Base-by-base conservation (phyloP, 192 early-diverging fungal genomes). In the Backusella parvicylindrica region DNA sequence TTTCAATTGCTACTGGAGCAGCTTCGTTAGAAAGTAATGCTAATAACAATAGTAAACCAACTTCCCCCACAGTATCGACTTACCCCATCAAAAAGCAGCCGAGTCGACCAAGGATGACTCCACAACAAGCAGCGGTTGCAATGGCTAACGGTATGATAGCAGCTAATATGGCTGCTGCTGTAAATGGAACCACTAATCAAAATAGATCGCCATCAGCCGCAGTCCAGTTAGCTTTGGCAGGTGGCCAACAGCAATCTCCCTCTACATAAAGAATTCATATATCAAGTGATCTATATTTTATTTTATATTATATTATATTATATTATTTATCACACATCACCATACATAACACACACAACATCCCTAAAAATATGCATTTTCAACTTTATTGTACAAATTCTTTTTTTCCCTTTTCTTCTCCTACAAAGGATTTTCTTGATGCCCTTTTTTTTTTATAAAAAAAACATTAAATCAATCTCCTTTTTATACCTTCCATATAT, bases 131-230 rank as follows among this genome's bases (percentile, higher is more conserved):
- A 64, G 73, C 72, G 30, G 67, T 74, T n/a, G 73, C 72, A 21
- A 79, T 74, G 77, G 72, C 77, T 6, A 79, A 73, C 70, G 77
- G 77, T 47, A 79, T 79, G 77, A 74, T 79, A 11, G 77, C 73
- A 31, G 73, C 71, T 31, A 77, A 77, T 67, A 77, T 77, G 76
- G 76, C 76, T 9, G 76, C 76, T 41, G 76, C 65, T 33, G 76
- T 77, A 16, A 77, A 77, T 68, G 63, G 63, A 21, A 49, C 70
- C 16, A 21, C 37, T 4, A 64, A 63, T 56, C 76, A 72, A 28
- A 77, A 73, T 30, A 68, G 71, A 56, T 35, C 75, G 31, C 43
- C 53, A 60, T 8, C 49, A 50, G 9, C 53, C 53, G 50, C 72
- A 43, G 37, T 74, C 28, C 77, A 79, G n/a, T 31, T 79, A 32